Base-by-base conservation (phyloP, 805 yeast genomes). In the Lipomyces lipofer region DNA sequence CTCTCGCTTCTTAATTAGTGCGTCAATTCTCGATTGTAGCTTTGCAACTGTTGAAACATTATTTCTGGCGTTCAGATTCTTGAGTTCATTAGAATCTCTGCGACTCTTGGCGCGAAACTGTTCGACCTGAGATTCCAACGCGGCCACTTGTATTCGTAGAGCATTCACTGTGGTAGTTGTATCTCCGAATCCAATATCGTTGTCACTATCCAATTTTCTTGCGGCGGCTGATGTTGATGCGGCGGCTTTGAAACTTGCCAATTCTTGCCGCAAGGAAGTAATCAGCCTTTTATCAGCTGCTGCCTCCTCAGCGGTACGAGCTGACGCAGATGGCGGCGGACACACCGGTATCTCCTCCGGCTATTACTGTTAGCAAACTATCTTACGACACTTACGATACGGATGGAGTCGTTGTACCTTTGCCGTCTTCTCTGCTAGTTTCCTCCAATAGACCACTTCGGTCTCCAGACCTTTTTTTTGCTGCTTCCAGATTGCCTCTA, bases 401-500 rank as follows among this genome's bases (percentile, higher is more conserved):
- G n/a, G n/a, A n/a, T n/a, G n/a, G n/a, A n/a, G n/a, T n/a, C n/a
- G n/a, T n/a, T 25, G 1, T n/a, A 38, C 36, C 36, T 15, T 12
- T 19, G 5, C 3, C 15, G 19, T 22, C 47, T 44, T 47, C 35
- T 51, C 38, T 2, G 52, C 47, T 1, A 22, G 42, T 24, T 32
- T 24, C 5, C 42, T 30, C 60, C 60, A 56, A 35, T 56, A 49
- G 28, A 43, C 27, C 2, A 56, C 49, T 49, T 56, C 60, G 6
- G n/a, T 48, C 33, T 53, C 58, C 1, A 56, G 43, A 10, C 59
- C 50, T 9, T 46, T 22, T 36, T 48, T 56, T 43, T 56, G 60
- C 40, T 46, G 47, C 22, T 44, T 47, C 60, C 60, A 56, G 12
- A 56, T 43, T 8, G 22, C 38, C 43, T 52, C 49, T 15, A 52